phyloP scores from a whole-genome alignment of 2,329 filamentous ascomycete species.

The Alternaria incomplexa region DNA sequence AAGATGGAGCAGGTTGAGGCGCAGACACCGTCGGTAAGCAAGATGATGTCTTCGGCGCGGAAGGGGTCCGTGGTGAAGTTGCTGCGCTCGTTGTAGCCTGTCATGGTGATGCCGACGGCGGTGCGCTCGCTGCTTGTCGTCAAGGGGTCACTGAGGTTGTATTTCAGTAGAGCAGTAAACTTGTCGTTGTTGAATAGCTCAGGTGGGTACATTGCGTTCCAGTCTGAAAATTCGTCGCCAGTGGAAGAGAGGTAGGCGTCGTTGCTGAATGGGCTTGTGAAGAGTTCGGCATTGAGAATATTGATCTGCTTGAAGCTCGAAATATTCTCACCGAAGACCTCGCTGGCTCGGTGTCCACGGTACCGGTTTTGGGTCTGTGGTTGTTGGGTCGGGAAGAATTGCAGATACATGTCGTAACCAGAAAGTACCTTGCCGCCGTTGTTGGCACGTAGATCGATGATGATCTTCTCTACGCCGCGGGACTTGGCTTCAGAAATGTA shows the following conservation, averaged over 20 bases:
- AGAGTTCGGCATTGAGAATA: conserved; percentile 27
- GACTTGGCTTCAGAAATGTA: conserved; percentile 58
- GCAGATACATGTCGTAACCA: conserved; percentile 56
- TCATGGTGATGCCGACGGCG: conserved; percentile 36
- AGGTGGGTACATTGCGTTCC: conserved; percentile 48
- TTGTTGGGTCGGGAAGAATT: conserved; percentile 58
- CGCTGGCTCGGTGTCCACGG: conserved; percentile 50
- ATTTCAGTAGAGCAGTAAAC: conserved; percentile 49
- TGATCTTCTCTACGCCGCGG: conserved; percentile 61
- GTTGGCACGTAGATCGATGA: conserved; percentile 70
- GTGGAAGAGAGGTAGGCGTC: conserved; percentile 35
- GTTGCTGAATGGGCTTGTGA: conserved; percentile 45
- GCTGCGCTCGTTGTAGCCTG: conserved; percentile 34
- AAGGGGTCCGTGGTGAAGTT: conserved; percentile 46
- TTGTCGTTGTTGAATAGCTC: conserved; percentile 38
- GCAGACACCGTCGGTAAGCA: conserved; percentile 54
- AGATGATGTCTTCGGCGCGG: conserved; percentile 46
- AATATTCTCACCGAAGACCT: conserved; percentile 34
- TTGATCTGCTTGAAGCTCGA: conserved; percentile 23
- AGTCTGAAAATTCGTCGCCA: conserved; percentile 39
- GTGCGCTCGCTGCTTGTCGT: conserved; percentile 39
- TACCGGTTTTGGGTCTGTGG: conserved; percentile 56
- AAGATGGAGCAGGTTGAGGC: conserved; percentile 56
- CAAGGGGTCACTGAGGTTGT: conserved; percentile 47
- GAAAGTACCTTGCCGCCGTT: conserved; percentile 59